Conservation (phyloP, 2,329 filamentous ascomycete species). For the Orbilia brochopaga region DNA sequence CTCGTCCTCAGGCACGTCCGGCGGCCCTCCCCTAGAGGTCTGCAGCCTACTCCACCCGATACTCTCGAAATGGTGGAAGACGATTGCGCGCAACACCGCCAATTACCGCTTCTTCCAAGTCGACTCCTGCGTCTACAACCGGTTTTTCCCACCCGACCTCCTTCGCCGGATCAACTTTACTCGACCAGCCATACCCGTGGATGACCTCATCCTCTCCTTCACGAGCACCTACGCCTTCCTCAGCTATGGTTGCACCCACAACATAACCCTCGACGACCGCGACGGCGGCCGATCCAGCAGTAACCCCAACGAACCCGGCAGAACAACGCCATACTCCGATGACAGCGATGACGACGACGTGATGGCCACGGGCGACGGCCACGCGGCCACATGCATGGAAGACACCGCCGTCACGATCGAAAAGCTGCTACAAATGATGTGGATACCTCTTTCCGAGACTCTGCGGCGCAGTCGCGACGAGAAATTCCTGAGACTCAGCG, state of each 20-base stretch:
- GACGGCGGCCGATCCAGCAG: slow-evolving; percentile 14
- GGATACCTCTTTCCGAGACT: slow-evolving; percentile 45
- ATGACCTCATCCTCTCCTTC: slow-evolving; percentile 44
- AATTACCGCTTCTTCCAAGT: slow-evolving; percentile 49
- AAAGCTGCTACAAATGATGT: slow-evolving; percentile 45
- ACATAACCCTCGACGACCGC: slow-evolving; percentile 28
- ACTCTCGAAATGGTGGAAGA: slow-evolving; percentile 49
- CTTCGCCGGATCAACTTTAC: slow-evolving; percentile 37
- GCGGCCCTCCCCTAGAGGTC: slow-evolving; percentile 18
- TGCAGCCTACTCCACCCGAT: slow-evolving; percentile 35
- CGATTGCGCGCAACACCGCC: slow-evolving; percentile 41
- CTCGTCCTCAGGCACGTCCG: not conserved
- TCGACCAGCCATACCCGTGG: slow-evolving; percentile 35
- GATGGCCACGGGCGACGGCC: slow-evolving; percentile 1
- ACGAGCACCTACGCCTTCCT: slow-evolving; percentile 45
- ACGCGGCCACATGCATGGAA: slow-evolving; percentile 7
- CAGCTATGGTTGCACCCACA: slow-evolving; percentile 38
- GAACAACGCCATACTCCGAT: not conserved
- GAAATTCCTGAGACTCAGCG: slow-evolving; percentile 33
- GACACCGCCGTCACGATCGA: slow-evolving; percentile 47
- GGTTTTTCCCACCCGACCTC: slow-evolving; percentile 45
- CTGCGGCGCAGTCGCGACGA: slow-evolving; percentile 37
- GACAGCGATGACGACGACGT: slow-evolving; percentile 24
- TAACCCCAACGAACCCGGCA: slow-evolving; percentile 10
- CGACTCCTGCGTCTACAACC: slow-evolving; percentile 45